Conservation (phyloP, 2,329 filamentous ascomycete species). For the Microcyclospora tardicrescens region DNA sequence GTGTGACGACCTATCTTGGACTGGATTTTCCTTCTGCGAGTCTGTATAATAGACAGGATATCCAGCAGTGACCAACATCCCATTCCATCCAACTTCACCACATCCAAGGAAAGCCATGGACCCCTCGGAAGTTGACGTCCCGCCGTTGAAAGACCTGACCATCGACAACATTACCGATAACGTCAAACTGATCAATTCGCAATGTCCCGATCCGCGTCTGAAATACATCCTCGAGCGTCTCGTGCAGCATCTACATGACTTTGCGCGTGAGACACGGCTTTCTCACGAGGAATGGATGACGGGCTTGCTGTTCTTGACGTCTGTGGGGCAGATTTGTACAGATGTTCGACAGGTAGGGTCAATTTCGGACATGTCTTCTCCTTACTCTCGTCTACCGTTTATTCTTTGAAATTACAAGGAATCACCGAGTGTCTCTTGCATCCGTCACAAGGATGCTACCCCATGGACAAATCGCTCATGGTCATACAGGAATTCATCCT, state of each 20-base stretch:
- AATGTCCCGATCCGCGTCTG: constrained; percentile 50
- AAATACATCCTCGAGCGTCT: constrained; percentile 62
- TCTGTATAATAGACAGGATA: too few species aligned
- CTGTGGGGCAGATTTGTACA: constrained; percentile 58
- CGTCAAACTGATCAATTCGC: constrained; percentile 60
- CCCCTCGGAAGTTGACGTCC: constrained; percentile 32
- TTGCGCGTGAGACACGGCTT: constrained; percentile 63
- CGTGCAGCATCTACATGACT: constrained; percentile 69
- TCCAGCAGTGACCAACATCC: too few species aligned
- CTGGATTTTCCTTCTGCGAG: too few species aligned
- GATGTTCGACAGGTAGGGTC: constrained; percentile 55
- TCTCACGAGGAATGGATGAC: constrained; percentile 69
- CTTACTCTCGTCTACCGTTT: not conserved
- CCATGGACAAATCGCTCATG: too few species aligned
- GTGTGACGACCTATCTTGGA: too few species aligned
- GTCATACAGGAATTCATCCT: constrained; percentile 50
- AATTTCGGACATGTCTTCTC: not conserved
- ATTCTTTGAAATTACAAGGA: too few species aligned
- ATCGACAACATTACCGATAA: constrained; percentile 73
- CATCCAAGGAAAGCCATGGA: constrained; percentile 23
- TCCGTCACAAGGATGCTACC: too few species aligned
- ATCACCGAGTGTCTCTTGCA: too few species aligned
- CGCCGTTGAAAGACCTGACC: constrained; percentile 55
- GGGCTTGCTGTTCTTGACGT: constrained; percentile 57
- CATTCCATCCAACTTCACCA: too few species aligned